phyloP scores from a whole-genome alignment of 306 rosid species.

The Acmispon strigosus region DNA sequence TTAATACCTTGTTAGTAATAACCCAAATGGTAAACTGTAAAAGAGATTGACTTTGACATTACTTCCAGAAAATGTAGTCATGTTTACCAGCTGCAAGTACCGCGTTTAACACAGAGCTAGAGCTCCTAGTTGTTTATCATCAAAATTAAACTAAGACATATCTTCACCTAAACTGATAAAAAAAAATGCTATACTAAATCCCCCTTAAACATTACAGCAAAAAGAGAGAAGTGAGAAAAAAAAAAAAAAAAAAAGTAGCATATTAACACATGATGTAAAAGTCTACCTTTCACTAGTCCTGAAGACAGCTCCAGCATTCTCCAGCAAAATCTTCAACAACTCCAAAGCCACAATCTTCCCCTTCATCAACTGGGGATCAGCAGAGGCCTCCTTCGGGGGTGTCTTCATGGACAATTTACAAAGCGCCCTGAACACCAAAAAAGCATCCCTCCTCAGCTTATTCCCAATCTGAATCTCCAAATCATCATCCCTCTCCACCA shows the following conservation, averaged over 20 bases:
- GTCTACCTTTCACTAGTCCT: slow-evolving; percentile 95
- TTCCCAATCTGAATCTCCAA: slow-evolving; percentile 99
- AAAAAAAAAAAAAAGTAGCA: neutral
- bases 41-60: neutral
- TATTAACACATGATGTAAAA: slow-evolving; percentile 2
- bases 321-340: slow-evolving; percentile 91
- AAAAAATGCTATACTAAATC: neutral
- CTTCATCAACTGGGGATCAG: slow-evolving; percentile 89
- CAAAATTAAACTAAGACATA: slow-evolving; percentile 2
- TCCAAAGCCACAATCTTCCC: slow-evolving; percentile 98
- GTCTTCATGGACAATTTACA: slow-evolving; percentile 98
- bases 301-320: slow-evolving; percentile 98
- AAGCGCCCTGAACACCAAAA: slow-evolving; percentile 94
- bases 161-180: neutral
- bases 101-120: neutral
- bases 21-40: neutral
- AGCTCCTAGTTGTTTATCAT: neutral
- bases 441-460: slow-evolving; percentile 91
- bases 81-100: neutral
- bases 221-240: neutral
- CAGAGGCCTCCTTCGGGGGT: slow-evolving; percentile 83
- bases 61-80: neutral
- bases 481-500: slow-evolving; percentile 84
- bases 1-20: neutral
- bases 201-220: neutral